Base-by-base conservation (phyloP, 1,139 yeast species). In the Candida pseudoviswanathii region DNA sequence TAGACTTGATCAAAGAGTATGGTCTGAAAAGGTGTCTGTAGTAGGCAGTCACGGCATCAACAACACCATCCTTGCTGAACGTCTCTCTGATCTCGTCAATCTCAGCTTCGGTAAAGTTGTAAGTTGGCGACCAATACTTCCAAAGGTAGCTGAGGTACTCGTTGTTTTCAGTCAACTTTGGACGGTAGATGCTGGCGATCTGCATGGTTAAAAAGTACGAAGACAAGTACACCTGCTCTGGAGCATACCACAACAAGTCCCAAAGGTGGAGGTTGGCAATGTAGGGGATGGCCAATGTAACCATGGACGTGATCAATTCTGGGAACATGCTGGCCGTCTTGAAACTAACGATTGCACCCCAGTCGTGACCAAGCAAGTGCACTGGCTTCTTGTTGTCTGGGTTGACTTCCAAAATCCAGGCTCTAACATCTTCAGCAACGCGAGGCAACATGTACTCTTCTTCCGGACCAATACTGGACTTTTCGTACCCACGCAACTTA, bases 171-270 rank as follows among this genome's bases (percentile, higher is more conserved):
- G 61, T 53, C 47, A 69, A 59, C 22, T 61, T 57, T 11, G 52
- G 46, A 8, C 55, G 48, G 56, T 74, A 75, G n/a, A 70, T 50
- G 16, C 43, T 51, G 9, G 62, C 51, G 32, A 56, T 47, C 50
- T 75, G 78, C 80, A 75, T 75, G 1, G 76, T 71, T n/a, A 73
- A 46, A 61, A 75, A 67, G 56, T 75, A 75, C 37, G 71, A 60
- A 45, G 75, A 71, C 36, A 59, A 55, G 59, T 68, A 75, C 3
- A 71, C 27, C 57, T 75, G 80, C 46, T 57, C 59, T 1, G 78
- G 79, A 9, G 63, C 64, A 45, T 65, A 56, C 64, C 64, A 64
- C 16, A 66, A 46, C 5, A 65, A 47, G 11, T 68, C 70, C 67
- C 68, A 66, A 2, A 56, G 32, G 4, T 59, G 59, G 39, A 74